Base-by-base conservation (phyloP, 2,329 filamentous ascomycete genomes). In the Hymenoscyphus albidus region DNA sequence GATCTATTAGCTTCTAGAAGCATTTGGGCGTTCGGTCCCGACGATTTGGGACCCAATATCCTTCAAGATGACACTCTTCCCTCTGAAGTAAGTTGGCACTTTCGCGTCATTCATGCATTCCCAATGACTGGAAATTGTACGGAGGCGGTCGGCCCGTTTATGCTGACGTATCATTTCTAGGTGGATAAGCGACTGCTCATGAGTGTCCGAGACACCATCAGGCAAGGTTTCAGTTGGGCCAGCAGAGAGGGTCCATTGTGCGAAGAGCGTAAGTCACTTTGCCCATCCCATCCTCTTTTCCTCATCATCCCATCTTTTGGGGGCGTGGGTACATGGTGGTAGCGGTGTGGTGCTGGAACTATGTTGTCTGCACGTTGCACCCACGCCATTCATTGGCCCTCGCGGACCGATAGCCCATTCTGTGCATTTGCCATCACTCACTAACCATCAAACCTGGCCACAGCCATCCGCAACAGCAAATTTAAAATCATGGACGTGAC, bases 21-120 rank as follows among this genome's bases (percentile, higher is more conserved):
- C 75, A 97, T 99, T 74, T 99, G 95, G 95, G 95, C 95, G 1
- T 99, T 99, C 79, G 95, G 95, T 2, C 95, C 95, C 3, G 94
- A 98, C 65, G 95, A 99, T 70, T 90, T 88, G 81, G 91, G 93
- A 0, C 92, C 95, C 5, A 99, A 99, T 77, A 95, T 99, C 69
- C 81, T 99, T 59, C 93, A 97, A 77, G 95, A 99, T 77, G 95
- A 99, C 77, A 99, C 95, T 18, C 81, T 99, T 18, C 93, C 94
- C 3, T 92, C 91, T 31, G 93, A 97, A 77, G 86, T 87, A 78
- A 77, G 84, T 80, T 63, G 13, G 14, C 44, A 56, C 59, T 35
- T n/a, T 38, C 61, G 10, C 58, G 54, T 61, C 59, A 22, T 22
- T 27, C 44, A 51, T 51, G 44, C 18, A 7, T 59, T n/a, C 38